A percentile compares a stretch with the other conserved stretches of the same genome.
phyloP scores from a whole-genome alignment of 1,284 basidiomycete species.

The Caloboletus inedulis region DNA sequence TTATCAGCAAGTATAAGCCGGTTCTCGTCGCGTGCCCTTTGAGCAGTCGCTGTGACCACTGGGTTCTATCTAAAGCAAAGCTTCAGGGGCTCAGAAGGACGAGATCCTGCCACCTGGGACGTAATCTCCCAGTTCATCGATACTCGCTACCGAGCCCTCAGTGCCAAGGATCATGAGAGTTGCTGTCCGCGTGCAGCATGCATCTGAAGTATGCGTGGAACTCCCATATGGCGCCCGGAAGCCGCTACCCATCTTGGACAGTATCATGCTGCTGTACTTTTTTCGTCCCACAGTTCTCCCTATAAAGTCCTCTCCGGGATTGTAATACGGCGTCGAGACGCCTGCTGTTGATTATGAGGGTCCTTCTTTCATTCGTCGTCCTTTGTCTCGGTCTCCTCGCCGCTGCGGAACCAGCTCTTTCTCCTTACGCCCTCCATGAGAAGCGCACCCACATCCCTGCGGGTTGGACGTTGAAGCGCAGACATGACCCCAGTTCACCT shows the following conservation, averaged over 20 bases:
- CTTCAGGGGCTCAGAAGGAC: not conserved
- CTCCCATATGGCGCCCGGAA: constrained; percentile 3
- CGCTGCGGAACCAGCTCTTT: constrained; percentile 9
- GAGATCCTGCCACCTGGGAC: not conserved
- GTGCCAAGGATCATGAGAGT: not conserved
- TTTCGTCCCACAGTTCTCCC: constrained; percentile 11
- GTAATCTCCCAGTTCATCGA: not conserved
- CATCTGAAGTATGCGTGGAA: constrained; percentile 1
- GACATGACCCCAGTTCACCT: constrained; percentile 21
- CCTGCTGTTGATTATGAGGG: constrained; percentile 9
- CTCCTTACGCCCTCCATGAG: constrained; percentile 30
- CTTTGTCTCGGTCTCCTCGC: constrained; percentile 19
- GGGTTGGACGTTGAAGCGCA: constrained; percentile 34
- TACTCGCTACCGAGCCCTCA: not conserved
- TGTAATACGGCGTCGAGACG: not conserved
- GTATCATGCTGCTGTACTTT: constrained; percentile 6
- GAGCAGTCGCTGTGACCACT: not conserved
- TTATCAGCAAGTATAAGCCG: not conserved
- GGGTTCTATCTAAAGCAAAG: not conserved
- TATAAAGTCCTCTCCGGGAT: constrained; percentile 9
- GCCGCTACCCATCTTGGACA: constrained; percentile 6
- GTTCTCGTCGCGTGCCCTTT: not conserved
- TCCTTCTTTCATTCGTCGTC: constrained; percentile 15
- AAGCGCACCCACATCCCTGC: constrained; percentile 30
- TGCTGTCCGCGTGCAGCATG: not conserved